phyloP scores from a whole-genome alignment of 2,329 filamentous ascomycete genomes.

The Verticillium nubilum region DNA sequence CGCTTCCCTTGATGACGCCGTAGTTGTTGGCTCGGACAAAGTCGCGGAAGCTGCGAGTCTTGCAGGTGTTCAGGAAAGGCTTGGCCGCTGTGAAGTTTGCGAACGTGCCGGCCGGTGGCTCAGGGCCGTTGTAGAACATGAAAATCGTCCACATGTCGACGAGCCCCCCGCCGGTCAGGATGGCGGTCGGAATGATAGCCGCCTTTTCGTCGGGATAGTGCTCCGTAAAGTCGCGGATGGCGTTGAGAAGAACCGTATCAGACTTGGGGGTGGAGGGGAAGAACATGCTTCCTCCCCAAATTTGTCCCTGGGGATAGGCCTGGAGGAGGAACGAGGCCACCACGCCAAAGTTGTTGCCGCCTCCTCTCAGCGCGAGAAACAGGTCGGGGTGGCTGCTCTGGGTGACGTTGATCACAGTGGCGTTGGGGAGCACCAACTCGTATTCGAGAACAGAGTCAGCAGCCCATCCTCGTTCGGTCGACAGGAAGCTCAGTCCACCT shows the following conservation, averaged over 20 bases:
- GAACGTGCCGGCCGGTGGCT: constrained; percentile 47
- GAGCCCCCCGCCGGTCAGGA: constrained; percentile 34
- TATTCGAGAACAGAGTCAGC: constrained; percentile 42
- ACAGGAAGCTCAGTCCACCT: constrained; percentile 46
- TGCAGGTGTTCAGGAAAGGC: constrained; percentile 35
- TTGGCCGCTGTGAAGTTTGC: constrained; percentile 46
- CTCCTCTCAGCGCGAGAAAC: constrained; percentile 47
- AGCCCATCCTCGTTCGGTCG: constrained; percentile 43
- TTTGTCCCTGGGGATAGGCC: constrained; percentile 30
- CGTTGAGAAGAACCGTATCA: constrained; percentile 32
- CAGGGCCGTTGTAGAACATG: constrained; percentile 55
- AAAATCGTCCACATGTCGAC: constrained; percentile 55
- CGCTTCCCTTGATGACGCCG: constrained; percentile 24
- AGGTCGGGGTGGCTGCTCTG: constrained; percentile 38
- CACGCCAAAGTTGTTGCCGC: constrained; percentile 51
- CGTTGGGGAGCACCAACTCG: constrained; percentile 47
- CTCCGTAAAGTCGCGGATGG: constrained; percentile 49
- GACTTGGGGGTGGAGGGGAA: constrained; percentile 25
- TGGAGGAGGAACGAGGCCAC: constrained; percentile 39
- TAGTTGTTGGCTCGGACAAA: constrained; percentile 35
- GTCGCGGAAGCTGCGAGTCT: constrained; percentile 40
- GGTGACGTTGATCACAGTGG: constrained; percentile 40
- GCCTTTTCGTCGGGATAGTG: constrained; percentile 55
- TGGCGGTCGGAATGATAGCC: constrained; percentile 51
- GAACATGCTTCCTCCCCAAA: constrained; percentile 37